Conservation (phyloP, 2,329 filamentous ascomycete genomes). For the Periconia macrospinosa region DNA sequence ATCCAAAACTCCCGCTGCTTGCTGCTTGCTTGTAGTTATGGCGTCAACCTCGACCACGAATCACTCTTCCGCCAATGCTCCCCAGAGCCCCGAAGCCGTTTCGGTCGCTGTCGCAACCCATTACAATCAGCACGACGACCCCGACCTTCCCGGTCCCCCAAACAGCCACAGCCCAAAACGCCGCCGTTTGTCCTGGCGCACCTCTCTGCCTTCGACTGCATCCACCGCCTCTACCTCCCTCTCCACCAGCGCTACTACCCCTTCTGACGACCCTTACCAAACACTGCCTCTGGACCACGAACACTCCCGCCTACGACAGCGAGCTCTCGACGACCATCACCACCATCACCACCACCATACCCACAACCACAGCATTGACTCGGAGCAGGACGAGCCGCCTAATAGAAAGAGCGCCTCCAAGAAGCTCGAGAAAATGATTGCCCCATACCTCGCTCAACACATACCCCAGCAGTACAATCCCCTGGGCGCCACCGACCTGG, state of each 20-base stretch:
- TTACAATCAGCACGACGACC: slow-evolving; percentile 11
- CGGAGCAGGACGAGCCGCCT: slow-evolving; percentile 29
- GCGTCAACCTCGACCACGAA: slow-evolving; percentile 17
- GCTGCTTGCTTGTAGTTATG: slow-evolving; percentile 9
- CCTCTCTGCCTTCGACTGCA: slow-evolving; percentile 13
- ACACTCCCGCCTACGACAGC: slow-evolving; percentile 38
- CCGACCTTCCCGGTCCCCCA: neutral
- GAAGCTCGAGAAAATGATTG: slow-evolving; percentile 75
- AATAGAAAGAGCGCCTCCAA: slow-evolving; percentile 48
- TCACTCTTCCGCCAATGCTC: slow-evolving; percentile 13
- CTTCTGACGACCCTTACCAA: slow-evolving; percentile 28
- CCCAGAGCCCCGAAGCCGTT: slow-evolving; percentile 23
- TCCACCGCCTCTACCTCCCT: neutral
- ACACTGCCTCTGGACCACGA: slow-evolving; percentile 42
- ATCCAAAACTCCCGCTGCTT: no score
- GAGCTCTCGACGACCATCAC: slow-evolving; percentile 1
- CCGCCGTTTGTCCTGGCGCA: slow-evolving; percentile 33
- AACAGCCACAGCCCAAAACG: slow-evolving; percentile 16
- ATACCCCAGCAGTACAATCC: slow-evolving; percentile 89
- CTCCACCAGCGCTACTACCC: slow-evolving; percentile 7
- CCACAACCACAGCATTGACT: slow-evolving; percentile 16
- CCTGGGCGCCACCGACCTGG: slow-evolving; percentile 58
- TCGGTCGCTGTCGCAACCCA: slow-evolving; percentile 32
- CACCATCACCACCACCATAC: neutral
- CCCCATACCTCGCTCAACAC: slow-evolving; percentile 86